These are phyloP conservation scores for Clohesyomyces aquaticus DNA, from an alignment of 495 filamentous ascomycete species.

Conservation along the genomic window DNA sequence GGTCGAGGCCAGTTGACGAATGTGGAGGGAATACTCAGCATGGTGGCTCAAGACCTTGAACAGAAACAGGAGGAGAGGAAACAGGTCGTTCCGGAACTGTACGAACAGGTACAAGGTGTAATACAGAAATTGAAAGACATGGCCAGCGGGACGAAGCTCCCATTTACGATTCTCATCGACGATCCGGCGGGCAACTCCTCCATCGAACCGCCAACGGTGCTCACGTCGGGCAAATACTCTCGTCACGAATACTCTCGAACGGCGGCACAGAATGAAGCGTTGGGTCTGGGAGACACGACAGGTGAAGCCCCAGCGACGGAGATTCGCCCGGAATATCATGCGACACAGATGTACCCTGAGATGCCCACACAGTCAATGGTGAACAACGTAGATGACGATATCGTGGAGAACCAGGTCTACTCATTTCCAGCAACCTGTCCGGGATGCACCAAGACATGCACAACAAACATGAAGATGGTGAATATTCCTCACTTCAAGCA, in stretches of 20 bases:
- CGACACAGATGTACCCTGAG: slow-evolving; percentile 42
- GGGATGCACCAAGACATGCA: slow-evolving; percentile 79
- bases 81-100: slow-evolving; percentile 71
- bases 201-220: slow-evolving; percentile 81
- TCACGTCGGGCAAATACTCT: slow-evolving; percentile 72
- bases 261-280: slow-evolving; percentile 77
- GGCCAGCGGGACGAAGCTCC: slow-evolving; percentile 72
- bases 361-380: slow-evolving; percentile 44
- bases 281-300: slow-evolving; percentile 64
- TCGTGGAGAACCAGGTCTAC: slow-evolving; percentile 87
- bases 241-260: slow-evolving; percentile 80
- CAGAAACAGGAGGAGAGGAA: slow-evolving; percentile 75
- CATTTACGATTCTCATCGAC: slow-evolving; percentile 85
- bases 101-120: slow-evolving; percentile 72
- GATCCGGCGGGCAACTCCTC: slow-evolving; percentile 97
- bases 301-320: slow-evolving; percentile 39
- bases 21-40: slow-evolving; percentile 81
- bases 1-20: slow-evolving; percentile 89
- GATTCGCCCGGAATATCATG: slow-evolving; percentile 47
- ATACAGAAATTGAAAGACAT: slow-evolving; percentile 72
- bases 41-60: slow-evolving; percentile 74
- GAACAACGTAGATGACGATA: slow-evolving; percentile 62
- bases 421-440: slow-evolving; percentile 88
- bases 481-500: slow-evolving; percentile 97
- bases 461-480: slow-evolving; percentile 92